A percentile compares a stretch with the other conserved stretches of the same genome.
These are phyloP conservation scores for Phanerodontia chrysosporium DNA, from an alignment of 768 basidiomycete genomes.

Conservation along the genomic window DNA sequence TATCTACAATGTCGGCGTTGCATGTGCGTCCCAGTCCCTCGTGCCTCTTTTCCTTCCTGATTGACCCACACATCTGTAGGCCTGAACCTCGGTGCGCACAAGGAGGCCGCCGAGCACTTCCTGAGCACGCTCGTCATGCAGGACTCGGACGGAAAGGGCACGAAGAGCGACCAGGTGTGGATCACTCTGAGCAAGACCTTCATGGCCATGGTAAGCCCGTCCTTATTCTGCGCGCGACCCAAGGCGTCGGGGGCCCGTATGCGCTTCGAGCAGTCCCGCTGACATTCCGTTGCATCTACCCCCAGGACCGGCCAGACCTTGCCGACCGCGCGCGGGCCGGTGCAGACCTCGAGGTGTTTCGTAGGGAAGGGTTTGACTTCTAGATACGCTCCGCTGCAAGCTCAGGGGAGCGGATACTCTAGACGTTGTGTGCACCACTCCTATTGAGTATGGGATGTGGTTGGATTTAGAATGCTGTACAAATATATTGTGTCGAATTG, in stretches of 20 bases:
- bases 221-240: background rate
- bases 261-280: background rate
- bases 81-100: slow-evolving; percentile 90
- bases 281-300: background rate
- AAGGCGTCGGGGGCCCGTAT: background rate
- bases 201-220: slow-evolving; percentile 63
- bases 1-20: slow-evolving; percentile 96
- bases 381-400: slow-evolving; percentile 25
- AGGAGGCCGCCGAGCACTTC: slow-evolving; percentile 96
- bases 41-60: background rate
- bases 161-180: slow-evolving; percentile 86
- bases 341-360: slow-evolving; percentile 66
- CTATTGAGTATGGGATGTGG: background rate
- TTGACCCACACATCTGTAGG: slow-evolving; percentile 47
- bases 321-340: slow-evolving; percentile 70
- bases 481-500: background rate
- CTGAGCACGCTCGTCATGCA: slow-evolving; percentile 81
- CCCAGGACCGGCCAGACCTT: slow-evolving; percentile 75
- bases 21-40: slow-evolving; percentile 58
- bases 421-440: background rate
- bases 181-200: slow-evolving; percentile 81
- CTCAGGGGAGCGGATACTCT: background rate
- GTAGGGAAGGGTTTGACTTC: slow-evolving; percentile 87
- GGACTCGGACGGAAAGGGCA: slow-evolving; percentile 53
- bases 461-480: background rate